phyloP scores from a whole-genome alignment of 257 asterid genomes.

The Cinchona pubescens region DNA sequence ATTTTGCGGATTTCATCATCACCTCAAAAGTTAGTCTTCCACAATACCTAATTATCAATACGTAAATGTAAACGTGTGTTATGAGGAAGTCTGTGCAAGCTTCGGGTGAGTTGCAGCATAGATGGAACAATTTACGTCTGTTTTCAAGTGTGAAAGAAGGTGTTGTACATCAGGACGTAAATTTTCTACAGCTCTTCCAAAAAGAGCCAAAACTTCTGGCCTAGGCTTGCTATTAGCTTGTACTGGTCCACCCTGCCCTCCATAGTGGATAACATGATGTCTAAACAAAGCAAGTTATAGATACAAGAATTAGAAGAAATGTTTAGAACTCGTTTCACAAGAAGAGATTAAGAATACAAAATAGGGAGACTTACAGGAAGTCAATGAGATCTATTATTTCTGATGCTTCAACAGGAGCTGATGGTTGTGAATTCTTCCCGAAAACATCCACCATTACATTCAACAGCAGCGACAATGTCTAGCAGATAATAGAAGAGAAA shows the following conservation, averaged over 20 bases:
- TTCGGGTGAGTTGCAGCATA: slow-evolving; percentile 83
- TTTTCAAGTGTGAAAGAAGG: slow-evolving; percentile 73
- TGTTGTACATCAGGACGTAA: slow-evolving; percentile 81
- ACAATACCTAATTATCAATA: not conserved
- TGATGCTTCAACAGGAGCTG: slow-evolving; percentile 70
- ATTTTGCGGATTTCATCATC: not conserved
- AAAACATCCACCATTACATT: slow-evolving; percentile 79
- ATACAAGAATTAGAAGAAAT: not conserved
- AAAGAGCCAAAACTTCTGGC: slow-evolving; percentile 66
- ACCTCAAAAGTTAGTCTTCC: not conserved
- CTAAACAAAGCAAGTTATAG: slow-evolving; percentile 29
- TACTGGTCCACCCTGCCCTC: slow-evolving; percentile 92
- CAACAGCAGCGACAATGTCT: slow-evolving; percentile 72
- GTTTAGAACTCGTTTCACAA: not conserved
- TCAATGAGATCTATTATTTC: slow-evolving; percentile 84
- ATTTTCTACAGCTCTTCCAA: slow-evolving; percentile 80
- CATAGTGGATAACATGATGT: slow-evolving; percentile 85
- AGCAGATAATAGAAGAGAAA: slow-evolving; percentile 15
- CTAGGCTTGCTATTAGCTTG: slow-evolving; percentile 84
- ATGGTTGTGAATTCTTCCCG: slow-evolving; percentile 73
- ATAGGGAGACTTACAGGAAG: slow-evolving; percentile 58
- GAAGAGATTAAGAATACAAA: not conserved
- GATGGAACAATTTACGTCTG: slow-evolving; percentile 66
- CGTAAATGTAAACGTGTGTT: not conserved
- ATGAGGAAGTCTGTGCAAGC: slow-evolving; percentile 36